Evolutionary conservation across 75 land plant species (phyloP).

Genomic region (Gnetum montanum): DNA sequence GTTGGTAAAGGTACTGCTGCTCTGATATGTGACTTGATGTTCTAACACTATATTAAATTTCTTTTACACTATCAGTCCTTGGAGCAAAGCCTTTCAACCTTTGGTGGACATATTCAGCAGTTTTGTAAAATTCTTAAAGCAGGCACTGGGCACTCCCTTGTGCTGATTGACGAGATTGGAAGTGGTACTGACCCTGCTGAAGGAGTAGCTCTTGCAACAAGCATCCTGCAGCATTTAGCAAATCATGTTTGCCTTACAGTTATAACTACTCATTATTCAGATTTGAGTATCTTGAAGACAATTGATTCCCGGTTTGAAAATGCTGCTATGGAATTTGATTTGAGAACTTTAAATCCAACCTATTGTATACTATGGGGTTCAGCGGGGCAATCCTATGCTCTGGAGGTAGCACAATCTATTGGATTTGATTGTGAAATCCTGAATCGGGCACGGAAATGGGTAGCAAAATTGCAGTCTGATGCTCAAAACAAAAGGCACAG

Average conservation of each 20-base stretch:
- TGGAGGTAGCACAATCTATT: slow-evolving; percentile 67
- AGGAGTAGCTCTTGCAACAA: slow-evolving; percentile 86
- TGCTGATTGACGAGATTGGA: slow-evolving; percentile 92
- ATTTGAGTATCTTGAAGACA: slow-evolving; percentile 54
- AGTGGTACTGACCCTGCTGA: slow-evolving; percentile 95
- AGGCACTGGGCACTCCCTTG: slow-evolving; percentile 47
- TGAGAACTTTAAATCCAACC: slow-evolving; percentile 67
- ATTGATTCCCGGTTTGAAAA: slow-evolving; percentile 72
- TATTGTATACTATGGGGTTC: slow-evolving; percentile 82
- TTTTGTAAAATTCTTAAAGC: slow-evolving; percentile 61
- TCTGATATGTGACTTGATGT: background rate
- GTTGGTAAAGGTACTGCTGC: background rate
- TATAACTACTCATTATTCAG: slow-evolving; percentile 84
- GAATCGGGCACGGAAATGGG: slow-evolving; percentile 57
- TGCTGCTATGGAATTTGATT: slow-evolving; percentile 90
- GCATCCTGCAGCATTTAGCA: slow-evolving; percentile 61
- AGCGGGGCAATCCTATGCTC: slow-evolving; percentile 85
- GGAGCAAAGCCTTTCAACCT: slow-evolving; percentile 90
- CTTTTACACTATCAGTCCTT: no score
- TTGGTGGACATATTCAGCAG: slow-evolving; percentile 81
- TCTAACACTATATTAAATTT: no score
- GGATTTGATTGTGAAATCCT: slow-evolving; percentile 66
- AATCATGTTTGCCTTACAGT: slow-evolving; percentile 50
- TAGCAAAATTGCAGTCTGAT: slow-evolving; percentile 53
- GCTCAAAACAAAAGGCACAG: slow-evolving; percentile 42